Evolutionary conservation across 495 filamentous ascomycete species (phyloP), one percentile per base, ranked within the genome.

Genomic region (Penicillium tannophilum): DNA sequence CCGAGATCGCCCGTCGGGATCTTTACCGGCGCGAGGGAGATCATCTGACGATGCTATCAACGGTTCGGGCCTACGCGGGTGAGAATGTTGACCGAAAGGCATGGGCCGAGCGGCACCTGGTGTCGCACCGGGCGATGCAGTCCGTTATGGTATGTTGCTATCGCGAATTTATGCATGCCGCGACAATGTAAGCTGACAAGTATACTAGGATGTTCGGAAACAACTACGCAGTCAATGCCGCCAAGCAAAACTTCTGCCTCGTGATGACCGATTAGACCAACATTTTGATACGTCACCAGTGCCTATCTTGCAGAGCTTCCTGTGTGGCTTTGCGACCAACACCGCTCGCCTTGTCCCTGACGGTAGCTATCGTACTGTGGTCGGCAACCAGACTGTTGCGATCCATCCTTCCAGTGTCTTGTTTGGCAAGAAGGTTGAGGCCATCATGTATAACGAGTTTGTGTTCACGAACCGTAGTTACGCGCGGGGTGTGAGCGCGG

Each of bases 401-500:
- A 90, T 99, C 26, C 95, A 99, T 68, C 95, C 95, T 0, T 87
- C 86, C 0, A 96, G 91, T 66, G 88, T 90, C 3, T 68, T 99
- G 6, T 90, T 90, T 66, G 91, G 93, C 9, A 85, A 87, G 73
- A 96, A 93, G 73, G 83, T 88, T 55, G 93, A 97, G 78, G 93
- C 91, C 0, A 94, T 99, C 63, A 87, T 98, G 86, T 99, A 93
- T 65, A 84, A 93, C 62, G 93, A 99, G 71, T 92, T 94, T 72
- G 93, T 99, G 2, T 98, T 90, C 69, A 99, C 95, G 8, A 90
- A 88, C 52, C 90, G 88, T 69, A 93, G 88, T 64, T 99, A 95
- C 75, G 95, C 90, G 14, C 88, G 92, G 68, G 88, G 88, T 39
- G 93, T 97, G 49, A 95, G 89, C 72, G 86, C 84, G 3, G 86